Evolutionary conservation across 164 flowering plant species (phyloP).

Genomic region (Kalanchoe fedtschenkoi): DNA sequence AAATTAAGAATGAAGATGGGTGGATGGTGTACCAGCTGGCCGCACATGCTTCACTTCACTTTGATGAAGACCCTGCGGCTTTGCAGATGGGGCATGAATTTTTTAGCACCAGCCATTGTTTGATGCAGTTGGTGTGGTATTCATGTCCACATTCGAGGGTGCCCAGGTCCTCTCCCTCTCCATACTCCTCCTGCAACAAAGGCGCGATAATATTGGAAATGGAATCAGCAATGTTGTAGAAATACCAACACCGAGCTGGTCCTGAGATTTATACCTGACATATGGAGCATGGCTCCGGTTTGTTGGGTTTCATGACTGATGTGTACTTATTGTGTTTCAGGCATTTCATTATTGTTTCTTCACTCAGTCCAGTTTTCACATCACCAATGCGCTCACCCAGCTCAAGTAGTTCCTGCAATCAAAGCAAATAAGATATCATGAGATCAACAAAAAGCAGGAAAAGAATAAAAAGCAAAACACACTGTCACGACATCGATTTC

Average conservation of each 20-base stretch:
- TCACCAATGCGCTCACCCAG: conserved; percentile 79
- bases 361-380: conserved; percentile 67
- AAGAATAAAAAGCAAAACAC: background rate
- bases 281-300: conserved; percentile 49
- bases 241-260: background rate
- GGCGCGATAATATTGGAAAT: background rate
- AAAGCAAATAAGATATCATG: background rate
- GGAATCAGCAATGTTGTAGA: background rate
- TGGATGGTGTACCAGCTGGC: no score
- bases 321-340: conserved; percentile 39
- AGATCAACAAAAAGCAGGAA: background rate
- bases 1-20: background rate
- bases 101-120: conserved; percentile 69
- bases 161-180: conserved; percentile 40
- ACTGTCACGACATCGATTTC: background rate
- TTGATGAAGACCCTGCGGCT: conserved; percentile 27
- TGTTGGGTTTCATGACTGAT: conserved; percentile 15
- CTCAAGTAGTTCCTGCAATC: conserved; percentile 61
- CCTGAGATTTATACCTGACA: conserved; percentile 53
- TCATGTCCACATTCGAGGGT: conserved; percentile 81
- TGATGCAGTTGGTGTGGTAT: conserved; percentile 71
- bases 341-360: conserved; percentile 35
- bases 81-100: conserved; percentile 91
- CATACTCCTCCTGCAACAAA: conserved; percentile 42
- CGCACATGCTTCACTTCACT: background rate